Base-by-base conservation (phyloP, 1,284 basidiomycete genomes). In the Ustilago shanxiensis region DNA sequence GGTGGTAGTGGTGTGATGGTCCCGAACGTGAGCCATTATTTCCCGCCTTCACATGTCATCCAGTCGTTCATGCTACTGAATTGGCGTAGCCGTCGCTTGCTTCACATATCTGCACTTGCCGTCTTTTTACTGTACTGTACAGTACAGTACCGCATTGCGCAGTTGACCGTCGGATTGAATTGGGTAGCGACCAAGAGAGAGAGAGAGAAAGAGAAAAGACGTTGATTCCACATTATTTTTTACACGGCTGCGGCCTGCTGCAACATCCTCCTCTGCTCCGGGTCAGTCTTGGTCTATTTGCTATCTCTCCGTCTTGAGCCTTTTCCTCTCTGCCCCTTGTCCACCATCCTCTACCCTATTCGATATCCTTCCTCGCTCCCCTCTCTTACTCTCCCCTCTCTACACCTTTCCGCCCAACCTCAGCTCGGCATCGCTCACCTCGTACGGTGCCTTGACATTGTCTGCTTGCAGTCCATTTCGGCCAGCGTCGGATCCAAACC, bases 221-320 rank as follows among this genome's bases (percentile, higher is more conserved):
- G 31, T 33, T 33, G 31, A 7, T 7, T 33, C 11, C 31, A 33
- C 31, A 7, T 11, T 33, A 7, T n/a, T n/a, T n/a, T n/a, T n/a
- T n/a, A n/a, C n/a, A n/a, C n/a, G n/a, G 31, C 31, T 33, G 31
- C 39, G 13, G 39, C 39, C 13, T 20, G 44, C 44, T 45, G 44
- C 16, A 45, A 16, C 44, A 45, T 45, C n/a, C 5, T n/a, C 22
- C n/a, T 45, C n/a, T 45, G 44, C 44, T 45, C 44, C 31, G n/a
- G n/a, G n/a, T n/a, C n/a, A n/a, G n/a, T n/a, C n/a, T n/a, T n/a
- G 31, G 31, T 52, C 50, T 18, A 33, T 52, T 22, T 49, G 37
- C 41, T 44, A 7, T 44, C 20, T 44, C n/a, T 44, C 18, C n/a
- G 6, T 44, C 41, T 20, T 14, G 9, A 8, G 35, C 41, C 37